Conservation (phyloP, 1,139 yeast genomes). For the Candida gigantensis region DNA sequence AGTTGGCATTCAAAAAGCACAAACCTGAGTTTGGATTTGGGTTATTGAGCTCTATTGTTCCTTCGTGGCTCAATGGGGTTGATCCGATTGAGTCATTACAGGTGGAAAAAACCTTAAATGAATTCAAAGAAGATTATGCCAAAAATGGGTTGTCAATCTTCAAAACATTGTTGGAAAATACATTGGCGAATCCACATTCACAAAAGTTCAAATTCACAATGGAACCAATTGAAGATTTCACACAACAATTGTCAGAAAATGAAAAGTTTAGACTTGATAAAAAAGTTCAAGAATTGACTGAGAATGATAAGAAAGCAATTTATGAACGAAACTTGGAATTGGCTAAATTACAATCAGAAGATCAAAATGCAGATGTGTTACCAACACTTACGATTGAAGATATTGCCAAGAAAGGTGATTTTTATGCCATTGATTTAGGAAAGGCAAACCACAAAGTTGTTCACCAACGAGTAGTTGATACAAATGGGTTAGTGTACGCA, state of each 20-base stretch:
- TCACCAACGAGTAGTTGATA: conserved; percentile 57
- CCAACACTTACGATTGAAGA: conserved; percentile 77
- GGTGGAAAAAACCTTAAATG: conserved; percentile 59
- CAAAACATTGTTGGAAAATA: conserved; percentile 53
- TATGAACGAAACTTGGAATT: conserved; percentile 60
- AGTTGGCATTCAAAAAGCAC: conserved; percentile 78
- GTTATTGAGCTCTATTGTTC: conserved; percentile 68
- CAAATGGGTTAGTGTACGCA: conserved; percentile 76
- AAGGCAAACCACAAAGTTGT: conserved; percentile 21
- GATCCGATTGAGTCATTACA: conserved; percentile 70
- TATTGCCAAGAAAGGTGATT: conserved; percentile 61
- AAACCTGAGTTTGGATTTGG: conserved; percentile 90
- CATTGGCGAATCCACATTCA: conserved; percentile 52
- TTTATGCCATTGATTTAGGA: conserved; percentile 30
- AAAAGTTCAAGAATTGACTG: conserved; percentile 48
- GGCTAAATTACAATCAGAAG: conserved; percentile 61
- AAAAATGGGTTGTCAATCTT: conserved; percentile 59
- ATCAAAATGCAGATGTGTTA: conserved; percentile 74
- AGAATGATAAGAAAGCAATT: conserved; percentile 58
- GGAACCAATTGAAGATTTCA: conserved; percentile 66
- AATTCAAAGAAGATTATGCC: conserved; percentile 62
- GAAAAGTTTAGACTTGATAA: conserved; percentile 56
- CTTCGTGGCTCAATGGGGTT: conserved; percentile 80
- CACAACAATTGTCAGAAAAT: conserved; percentile 46
- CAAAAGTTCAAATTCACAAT: conserved; percentile 66